A percentile compares a stretch with the other conserved stretches of the same genome.
These are phyloP conservation scores for Lactifluus volemus DNA, from an alignment of 768 basidiomycete species.

Conservation along the genomic window DNA sequence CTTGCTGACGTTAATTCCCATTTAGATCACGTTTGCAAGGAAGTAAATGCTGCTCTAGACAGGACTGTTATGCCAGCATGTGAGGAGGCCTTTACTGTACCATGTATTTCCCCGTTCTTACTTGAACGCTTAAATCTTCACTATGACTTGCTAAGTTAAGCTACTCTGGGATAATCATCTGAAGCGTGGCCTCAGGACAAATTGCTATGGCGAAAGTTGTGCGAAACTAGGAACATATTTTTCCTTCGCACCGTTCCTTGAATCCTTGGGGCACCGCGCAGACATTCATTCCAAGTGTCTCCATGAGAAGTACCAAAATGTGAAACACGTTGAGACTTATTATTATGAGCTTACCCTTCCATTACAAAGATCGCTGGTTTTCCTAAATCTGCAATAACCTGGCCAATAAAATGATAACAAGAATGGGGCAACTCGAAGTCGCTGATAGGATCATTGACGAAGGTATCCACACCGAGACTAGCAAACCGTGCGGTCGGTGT, in stretches of 20 bases:
- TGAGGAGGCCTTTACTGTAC: slow-evolving; percentile 6
- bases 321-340: not conserved
- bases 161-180: not conserved
- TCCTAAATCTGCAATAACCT: slow-evolving; percentile 15
- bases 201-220: not conserved
- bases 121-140: not conserved
- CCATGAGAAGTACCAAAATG: slow-evolving; percentile 5
- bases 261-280: slow-evolving; percentile 25
- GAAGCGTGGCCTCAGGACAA: not conserved
- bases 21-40: slow-evolving; percentile 21
- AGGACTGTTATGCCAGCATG: not conserved
- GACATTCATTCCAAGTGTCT: slow-evolving; percentile 25
- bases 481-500: not conserved
- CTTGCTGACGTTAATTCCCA: not conserved
- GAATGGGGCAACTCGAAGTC: slow-evolving; percentile 24
- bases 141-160: slow-evolving; percentile 1
- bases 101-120: slow-evolving; percentile 7
- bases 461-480: slow-evolving; percentile 31
- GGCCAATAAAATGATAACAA: slow-evolving; percentile 25
- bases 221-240: not conserved
- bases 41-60: slow-evolving; percentile 11
- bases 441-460: slow-evolving; percentile 26
- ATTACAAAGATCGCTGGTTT: slow-evolving; percentile 27
- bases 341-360: slow-evolving; percentile 27
- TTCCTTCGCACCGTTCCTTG: not conserved